Evolutionary conservation across 495 filamentous ascomycete genomes (phyloP), one percentile per base, ranked within the genome.

Genomic region (Penicillium crystallinum): DNA sequence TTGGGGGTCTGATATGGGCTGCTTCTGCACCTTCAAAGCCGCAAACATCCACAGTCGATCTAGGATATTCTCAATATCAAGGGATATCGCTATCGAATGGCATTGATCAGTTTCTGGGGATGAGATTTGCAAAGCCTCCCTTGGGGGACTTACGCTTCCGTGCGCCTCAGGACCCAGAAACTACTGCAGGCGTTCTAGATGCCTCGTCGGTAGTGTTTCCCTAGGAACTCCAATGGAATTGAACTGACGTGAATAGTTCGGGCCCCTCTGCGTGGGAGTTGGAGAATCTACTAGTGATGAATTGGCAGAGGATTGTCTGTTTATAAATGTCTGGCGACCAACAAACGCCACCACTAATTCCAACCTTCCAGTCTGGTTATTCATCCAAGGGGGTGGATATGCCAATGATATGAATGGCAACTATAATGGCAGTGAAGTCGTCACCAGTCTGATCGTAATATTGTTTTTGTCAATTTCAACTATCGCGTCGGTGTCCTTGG

Each of bases 361-460:
- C 0, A 81, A 73, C 18, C 64, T 86, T 5, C 86, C 85, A 0
- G 84, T 89, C 6, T 89, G 78, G 74, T 64, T 89, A 17, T 89
- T 82, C 57, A 84, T 90, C 52, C 83, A 85, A 57, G 86, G 86
- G 10, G 87, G 87, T 15, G 86, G 85, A 22, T 89, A 87, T 57
- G 80, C 77, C 3, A 42, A 58, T 2, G 76, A 83, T 58, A 66
- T 76, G 42, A 87, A 87, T 61, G 71, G 77, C 1, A 86, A 89
- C 65, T 81, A 76, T 65, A 81, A 89, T 55, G 85, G 81, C 2
- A 79, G 71, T 6, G 65, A 71, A 6, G 75, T 89, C 0, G 74
- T 90, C 39, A 72, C 37, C 73, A 76, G 27, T 81, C 80, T 0
- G 75, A 70, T 1, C 54, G 64, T 22, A 55, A 58, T 8, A 77